A percentile compares a stretch with the other conserved stretches of the same genome.
Conservation (phyloP, 306 rosid genomes). For the Cicer chorassanicum region DNA sequence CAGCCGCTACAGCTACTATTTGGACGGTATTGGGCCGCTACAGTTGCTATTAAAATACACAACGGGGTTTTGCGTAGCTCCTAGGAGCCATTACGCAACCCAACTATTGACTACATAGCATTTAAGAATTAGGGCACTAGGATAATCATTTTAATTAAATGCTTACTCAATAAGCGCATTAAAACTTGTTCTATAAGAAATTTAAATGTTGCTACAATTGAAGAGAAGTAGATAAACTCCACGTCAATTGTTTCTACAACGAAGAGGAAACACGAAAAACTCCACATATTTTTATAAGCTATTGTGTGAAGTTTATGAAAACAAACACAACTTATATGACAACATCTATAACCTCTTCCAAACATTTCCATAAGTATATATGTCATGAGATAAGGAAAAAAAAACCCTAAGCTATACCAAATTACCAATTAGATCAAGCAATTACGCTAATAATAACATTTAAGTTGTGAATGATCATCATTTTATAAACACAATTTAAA, state of each 20-base stretch:
- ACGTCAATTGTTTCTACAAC: neutral
- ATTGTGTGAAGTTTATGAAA: neutral
- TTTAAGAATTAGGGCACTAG: neutral
- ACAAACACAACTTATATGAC: neutral
- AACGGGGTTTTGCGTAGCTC: neutral
- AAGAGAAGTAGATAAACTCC: neutral
- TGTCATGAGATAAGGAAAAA: neutral
- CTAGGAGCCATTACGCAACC: neutral
- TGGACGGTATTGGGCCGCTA: neutral
- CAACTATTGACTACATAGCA: neutral
- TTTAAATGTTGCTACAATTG: neutral
- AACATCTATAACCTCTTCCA: neutral
- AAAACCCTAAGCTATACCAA: neutral
- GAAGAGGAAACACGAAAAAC: neutral
- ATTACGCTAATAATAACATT: neutral
- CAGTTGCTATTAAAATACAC: neutral
- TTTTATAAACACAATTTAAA: neutral
- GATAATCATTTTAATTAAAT: neutral
- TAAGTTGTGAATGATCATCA: neutral
- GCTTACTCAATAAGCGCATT: neutral
- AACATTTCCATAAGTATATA: neutral
- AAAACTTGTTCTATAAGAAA: neutral
- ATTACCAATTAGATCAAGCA: constrained; percentile 25
- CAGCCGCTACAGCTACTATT: neutral
- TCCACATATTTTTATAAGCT: neutral